Evolutionary conservation across 352 stramenopile genomes (phyloP).

Genomic region (Globisporangium acanthophoron): DNA sequence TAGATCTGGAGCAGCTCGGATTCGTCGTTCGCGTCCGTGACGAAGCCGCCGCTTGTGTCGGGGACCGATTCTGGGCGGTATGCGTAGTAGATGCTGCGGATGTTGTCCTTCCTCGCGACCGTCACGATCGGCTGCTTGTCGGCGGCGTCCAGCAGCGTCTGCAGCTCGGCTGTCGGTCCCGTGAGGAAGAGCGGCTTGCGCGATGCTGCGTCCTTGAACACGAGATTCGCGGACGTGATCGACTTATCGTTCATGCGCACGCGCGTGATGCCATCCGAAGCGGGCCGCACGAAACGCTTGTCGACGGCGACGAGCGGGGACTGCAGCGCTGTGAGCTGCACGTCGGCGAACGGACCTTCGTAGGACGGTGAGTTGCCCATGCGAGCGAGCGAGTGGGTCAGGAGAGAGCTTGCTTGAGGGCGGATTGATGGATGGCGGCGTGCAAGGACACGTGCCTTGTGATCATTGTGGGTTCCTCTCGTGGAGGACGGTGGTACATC

Average conservation of each 20-base stretch:
- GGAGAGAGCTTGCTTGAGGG: neutral
- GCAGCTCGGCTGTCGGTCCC: neutral
- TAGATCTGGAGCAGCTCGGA: slow-evolving; percentile 5
- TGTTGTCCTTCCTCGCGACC: neutral
- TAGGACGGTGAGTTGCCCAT: slow-evolving; percentile 1
- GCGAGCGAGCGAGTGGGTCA: neutral
- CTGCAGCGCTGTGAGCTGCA: neutral
- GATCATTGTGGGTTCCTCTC: too few relatives aligned
- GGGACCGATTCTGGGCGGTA: neutral
- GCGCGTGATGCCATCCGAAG: neutral
- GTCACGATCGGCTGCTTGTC: neutral
- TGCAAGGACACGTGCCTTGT: too few relatives aligned
- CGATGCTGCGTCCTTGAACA: neutral
- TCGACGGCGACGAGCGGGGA: neutral
- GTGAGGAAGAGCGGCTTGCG: neutral
- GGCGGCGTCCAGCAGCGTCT: neutral
- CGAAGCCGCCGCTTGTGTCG: too few relatives aligned
- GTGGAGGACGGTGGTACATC: too few relatives aligned
- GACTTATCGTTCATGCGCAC: neutral
- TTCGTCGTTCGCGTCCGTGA: neutral
- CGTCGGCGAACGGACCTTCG: neutral
- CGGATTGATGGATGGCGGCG: too few relatives aligned
- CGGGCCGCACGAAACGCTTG: neutral
- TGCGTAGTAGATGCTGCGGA: neutral
- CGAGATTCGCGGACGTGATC: neutral